Evolutionary conservation across 1,139 yeast genomes (phyloP), one percentile per base, ranked within the genome.

Genomic region (Geotrichum reessii): DNA sequence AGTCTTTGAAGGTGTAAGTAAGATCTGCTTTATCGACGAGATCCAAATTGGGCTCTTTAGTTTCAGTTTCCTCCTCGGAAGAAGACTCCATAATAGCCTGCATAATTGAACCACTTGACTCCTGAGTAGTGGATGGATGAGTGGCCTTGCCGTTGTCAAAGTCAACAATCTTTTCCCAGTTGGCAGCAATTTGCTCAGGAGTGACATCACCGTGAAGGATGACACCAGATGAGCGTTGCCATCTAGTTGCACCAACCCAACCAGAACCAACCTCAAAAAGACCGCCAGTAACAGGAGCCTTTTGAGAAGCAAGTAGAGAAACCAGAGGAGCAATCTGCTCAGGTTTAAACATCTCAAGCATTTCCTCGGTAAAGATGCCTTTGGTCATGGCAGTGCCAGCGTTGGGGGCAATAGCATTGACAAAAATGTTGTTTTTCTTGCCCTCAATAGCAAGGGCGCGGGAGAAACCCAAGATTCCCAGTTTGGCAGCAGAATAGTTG

Each of bases 351-450:
- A 86, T 83, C 74, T 89, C 89, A 64, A 80, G 78, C 77, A 81
- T 76, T 73, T 92, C 98, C 62, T 86, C 87, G 58, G 84, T 81
- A 77, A 92, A 89, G 57, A 93, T 83, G 8, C 96, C 86, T 71
- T 83, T 81, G 40, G 98, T 93, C 99, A 93, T 93, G 63, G 95
- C 93, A 55, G 99, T 92, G 71, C 92, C 97, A 50, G 98, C 98
- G 72, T 92, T 97, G 61, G 99, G 99, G 52, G 98, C 98, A 73
- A 91, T 86, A 54, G 84, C 81, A 72, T 92, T 89, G 61, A 85
- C 93, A 70, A 80, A 79, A 67, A 93, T 89, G 71, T 86, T 85
- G 70, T 78, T 72, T 74, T 82, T 90, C 62, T 84, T 83, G 68
- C 99, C 99, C 76, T 93, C 99, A 65, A 87, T 79, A 27, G 98